Conservation (phyloP, 78 protist genomes). For the Dictyostelium capitatum region DNA sequence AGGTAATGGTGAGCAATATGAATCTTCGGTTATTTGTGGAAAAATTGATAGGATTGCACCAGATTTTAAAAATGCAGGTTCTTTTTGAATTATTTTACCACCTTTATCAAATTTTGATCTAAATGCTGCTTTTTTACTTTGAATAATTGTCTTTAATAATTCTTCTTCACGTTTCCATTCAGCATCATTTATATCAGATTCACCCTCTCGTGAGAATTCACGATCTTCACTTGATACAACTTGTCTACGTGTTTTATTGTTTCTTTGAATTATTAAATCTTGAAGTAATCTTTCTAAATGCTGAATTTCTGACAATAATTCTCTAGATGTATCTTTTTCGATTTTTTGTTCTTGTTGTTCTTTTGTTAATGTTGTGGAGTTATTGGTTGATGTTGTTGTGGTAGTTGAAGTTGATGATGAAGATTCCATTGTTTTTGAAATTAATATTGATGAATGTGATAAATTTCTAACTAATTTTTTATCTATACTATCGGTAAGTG, state of each 20-base stretch:
- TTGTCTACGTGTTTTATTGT: slow-evolving; percentile 40
- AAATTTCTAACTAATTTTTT: slow-evolving; percentile 15
- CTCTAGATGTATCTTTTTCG: slow-evolving; percentile 17
- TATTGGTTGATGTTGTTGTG: neutral
- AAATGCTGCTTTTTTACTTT: slow-evolving; percentile 25
- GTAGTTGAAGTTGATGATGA: neutral
- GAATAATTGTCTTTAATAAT: slow-evolving; percentile 29
- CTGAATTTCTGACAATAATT: slow-evolving; percentile 39
- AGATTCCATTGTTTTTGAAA: neutral
- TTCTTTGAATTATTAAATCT: slow-evolving; percentile 56
- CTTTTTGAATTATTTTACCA: slow-evolving; percentile 16
- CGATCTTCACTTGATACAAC: slow-evolving; percentile 10
- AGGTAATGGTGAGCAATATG: slow-evolving; percentile 48
- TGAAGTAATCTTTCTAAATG: slow-evolving; percentile 47
- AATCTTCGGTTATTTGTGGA: slow-evolving; percentile 33
- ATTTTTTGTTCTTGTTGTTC: neutral
- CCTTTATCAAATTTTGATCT: slow-evolving; percentile 25
- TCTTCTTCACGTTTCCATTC: slow-evolving; percentile 50
- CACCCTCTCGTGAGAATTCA: slow-evolving; percentile 49
- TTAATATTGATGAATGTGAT: slow-evolving; percentile 3
- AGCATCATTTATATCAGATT: neutral
- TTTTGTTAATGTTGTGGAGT: neutral
- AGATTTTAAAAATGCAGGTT: slow-evolving; percentile 48
- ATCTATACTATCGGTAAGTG: neutral
- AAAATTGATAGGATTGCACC: slow-evolving; percentile 36